Evolutionary conservation across 805 yeast genomes (phyloP), one percentile per base, ranked within the genome.

Genomic region (Suhomyces sp.): DNA sequence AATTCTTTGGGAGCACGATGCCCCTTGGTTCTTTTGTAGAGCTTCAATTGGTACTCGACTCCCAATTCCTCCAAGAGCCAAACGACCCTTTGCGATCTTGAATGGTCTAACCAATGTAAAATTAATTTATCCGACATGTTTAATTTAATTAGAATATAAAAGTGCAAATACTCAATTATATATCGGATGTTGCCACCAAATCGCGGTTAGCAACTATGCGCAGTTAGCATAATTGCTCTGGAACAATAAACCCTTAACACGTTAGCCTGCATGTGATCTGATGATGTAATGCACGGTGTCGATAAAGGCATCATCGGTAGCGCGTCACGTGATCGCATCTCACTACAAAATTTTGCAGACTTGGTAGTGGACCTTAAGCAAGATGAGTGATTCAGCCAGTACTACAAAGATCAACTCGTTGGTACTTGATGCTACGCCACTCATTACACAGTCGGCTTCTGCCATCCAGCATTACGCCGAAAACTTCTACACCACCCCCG

Each of bases 361-460:
- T 8, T 6, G 2, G 7, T 38, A 17, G 42, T 10, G 2, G 12
- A 19, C 5, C 23, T 9, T 19, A 17, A 38, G n/a, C 42, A 38
- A 38, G 23, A 38, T 38, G 42, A 17, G 24, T 17, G 42, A 38
- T 9, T 38, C 42, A 19, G 24, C 42, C 24, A 19, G 23, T 5
- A 38, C 13, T 17, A 19, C 42, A 12, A 48, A 22, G 29, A 45
- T 84, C 29, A 74, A 80, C 56, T 75, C 85, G 1, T 75, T 96
- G 52, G 88, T 90, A 33, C 78, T 94, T 59, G 99, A 94, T 79
- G 98, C 99, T 3, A 94, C 97, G 48, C 99, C 99, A 5, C 74
- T 94, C 59, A 88, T 94, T 60, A 87, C 96, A 1, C 96, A 90
- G 62, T 79, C 94, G 5, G 89, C 88, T 10, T 79, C 91, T 2